Percentiles rank a stretch among this genome's conserved stretches.
These are phyloP conservation scores for Xylaria sp. DNA, from an alignment of 2,329 filamentous ascomycete genomes.

Conservation along the genomic window DNA sequence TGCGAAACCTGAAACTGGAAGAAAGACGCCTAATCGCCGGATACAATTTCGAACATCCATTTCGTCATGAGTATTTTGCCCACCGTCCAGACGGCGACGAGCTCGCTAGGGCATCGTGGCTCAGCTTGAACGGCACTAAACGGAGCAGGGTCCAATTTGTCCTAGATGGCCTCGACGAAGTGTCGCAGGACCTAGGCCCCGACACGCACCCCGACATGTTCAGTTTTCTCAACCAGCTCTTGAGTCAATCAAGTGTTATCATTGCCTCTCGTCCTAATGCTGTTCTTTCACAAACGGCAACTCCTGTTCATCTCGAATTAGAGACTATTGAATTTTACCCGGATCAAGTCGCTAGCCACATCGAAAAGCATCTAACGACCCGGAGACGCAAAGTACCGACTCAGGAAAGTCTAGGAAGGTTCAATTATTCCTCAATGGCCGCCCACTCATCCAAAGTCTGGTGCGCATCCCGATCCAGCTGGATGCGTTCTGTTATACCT, in stretches of 20 bases:
- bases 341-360: slow-evolving; percentile 44
- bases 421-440: slow-evolving; percentile 41
- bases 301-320: slow-evolving; percentile 44
- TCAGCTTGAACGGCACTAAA: background rate
- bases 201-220: background rate
- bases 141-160: background rate
- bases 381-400: too few species aligned
- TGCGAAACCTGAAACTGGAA: slow-evolving; percentile 1
- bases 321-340: slow-evolving; percentile 49
- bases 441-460: slow-evolving; percentile 43
- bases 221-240: background rate
- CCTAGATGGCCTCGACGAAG: slow-evolving; percentile 46
- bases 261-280: slow-evolving; percentile 48
- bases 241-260: slow-evolving; percentile 44
- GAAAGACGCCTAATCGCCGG: background rate
- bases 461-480: slow-evolving; percentile 52
- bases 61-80: background rate
- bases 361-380: slow-evolving; percentile 30
- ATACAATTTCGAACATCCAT: background rate
- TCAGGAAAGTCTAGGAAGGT: slow-evolving; percentile 33
- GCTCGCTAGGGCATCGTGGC: background rate
- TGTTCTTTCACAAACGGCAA: slow-evolving; percentile 1
- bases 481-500: slow-evolving; percentile 50
- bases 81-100: background rate
- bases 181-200: slow-evolving; percentile 30